Evolutionary conservation across 345 rosid species (phyloP), one percentile per base, ranked within the genome.

Genomic region (Rhizophora mangle): DNA sequence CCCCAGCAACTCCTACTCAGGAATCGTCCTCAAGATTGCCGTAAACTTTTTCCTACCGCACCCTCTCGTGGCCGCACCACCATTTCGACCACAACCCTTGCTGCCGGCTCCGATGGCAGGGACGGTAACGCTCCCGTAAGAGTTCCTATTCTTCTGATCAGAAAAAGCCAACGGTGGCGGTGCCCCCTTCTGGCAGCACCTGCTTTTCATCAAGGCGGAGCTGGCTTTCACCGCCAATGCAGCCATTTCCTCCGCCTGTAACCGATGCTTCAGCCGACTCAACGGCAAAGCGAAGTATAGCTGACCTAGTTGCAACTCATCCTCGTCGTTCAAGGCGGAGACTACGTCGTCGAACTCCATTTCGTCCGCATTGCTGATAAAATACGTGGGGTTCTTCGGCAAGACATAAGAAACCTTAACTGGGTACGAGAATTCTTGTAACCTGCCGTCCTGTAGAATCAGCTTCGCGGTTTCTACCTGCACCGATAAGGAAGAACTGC

Each of bases 151-250:
- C 5, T 9, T 36, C 29, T 73, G 82, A 0, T 63, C 74, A 4
- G 87, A 56, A 61, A 80, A 68, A 21, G 15, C 75, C 22, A 74
- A 31, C 34, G 6, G 24, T 32, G 82, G 84, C 9, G 77, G 67
- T 8, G 60, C 70, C 8, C 60, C 51, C 66, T 89, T 85, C 74
- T 81, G 68, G 64, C 85, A 72, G 55, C 88, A 81, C 61, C 80
- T 70, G 13, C 64, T 37, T 61, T 76, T 88, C 94, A 82, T 83
- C 0, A 95, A 74, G 5, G 98, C 99, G 3, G 94, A 76, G 85
- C 94, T 95, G 10, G 99, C 99, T 81, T 88, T 92, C 20, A 95
- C 98, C 0, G 99, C 99, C 82, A 95, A 84, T 78, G 99, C 93
- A 19, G 99, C 99, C 99, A 95, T 92, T 68, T 95, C 92, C 68